Conservation (phyloP, 1,284 basidiomycete genomes). For the Cutaneotrichosporon dermatis region DNA sequence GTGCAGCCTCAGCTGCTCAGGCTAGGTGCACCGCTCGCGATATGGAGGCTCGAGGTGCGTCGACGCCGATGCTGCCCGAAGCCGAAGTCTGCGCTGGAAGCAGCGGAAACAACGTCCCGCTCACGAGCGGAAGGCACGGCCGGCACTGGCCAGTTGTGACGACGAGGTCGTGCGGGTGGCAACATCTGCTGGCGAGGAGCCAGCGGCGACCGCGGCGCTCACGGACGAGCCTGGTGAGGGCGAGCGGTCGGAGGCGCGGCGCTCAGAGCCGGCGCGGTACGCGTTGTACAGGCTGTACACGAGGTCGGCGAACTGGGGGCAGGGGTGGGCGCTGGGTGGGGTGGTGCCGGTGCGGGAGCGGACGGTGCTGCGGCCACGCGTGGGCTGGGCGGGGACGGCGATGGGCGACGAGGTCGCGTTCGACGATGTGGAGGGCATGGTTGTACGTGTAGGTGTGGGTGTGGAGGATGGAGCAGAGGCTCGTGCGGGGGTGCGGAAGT, state of each 20-base stretch:
- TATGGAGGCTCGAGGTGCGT: too few species aligned
- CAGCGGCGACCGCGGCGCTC: background rate
- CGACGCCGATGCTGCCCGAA: too few species aligned
- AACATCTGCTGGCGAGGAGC: background rate
- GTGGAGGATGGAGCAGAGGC: background rate
- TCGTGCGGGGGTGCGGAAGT: background rate
- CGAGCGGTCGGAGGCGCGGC: background rate
- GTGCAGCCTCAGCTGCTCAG: too few species aligned
- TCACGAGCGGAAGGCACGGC: too few species aligned
- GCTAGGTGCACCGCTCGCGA: too few species aligned
- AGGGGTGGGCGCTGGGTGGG: constrained; percentile 28
- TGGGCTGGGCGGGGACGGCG: background rate
- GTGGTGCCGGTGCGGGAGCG: constrained; percentile 6
- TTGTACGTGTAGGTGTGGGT: background rate
- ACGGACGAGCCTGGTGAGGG: background rate
- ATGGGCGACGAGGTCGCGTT: background rate
- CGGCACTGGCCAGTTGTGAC: too few species aligned
- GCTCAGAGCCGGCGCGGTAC: constrained; percentile 9
- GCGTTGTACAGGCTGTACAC: constrained; percentile 32
- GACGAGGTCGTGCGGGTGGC: too few species aligned
- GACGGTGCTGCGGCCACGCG: constrained; percentile 2
- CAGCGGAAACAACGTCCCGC: too few species aligned
- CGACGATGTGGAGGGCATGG: background rate
- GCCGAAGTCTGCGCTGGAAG: too few species aligned
- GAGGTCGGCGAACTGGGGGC: constrained; percentile 39